These are phyloP conservation scores for Candida sphagnicola DNA, from an alignment of 805 yeast genomes.

Conservation along the genomic window DNA sequence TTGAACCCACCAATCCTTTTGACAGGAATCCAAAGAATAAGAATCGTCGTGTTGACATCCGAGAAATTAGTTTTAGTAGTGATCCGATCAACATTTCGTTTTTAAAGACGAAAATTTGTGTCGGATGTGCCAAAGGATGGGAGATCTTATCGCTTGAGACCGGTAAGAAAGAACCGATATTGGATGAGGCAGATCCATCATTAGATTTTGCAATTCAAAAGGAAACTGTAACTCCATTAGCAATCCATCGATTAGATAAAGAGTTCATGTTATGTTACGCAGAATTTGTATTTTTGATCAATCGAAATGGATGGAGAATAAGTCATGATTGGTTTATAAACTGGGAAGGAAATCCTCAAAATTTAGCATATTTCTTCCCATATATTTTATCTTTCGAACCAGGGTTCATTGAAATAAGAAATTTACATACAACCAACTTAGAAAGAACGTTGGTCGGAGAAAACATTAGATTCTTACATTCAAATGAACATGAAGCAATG, in stretches of 20 bases:
- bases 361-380: constrained; percentile 92
- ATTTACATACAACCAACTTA: constrained; percentile 82
- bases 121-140: constrained; percentile 95
- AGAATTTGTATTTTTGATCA: constrained; percentile 92
- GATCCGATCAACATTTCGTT: constrained; percentile 93
- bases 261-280: constrained; percentile 87
- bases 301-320: constrained; percentile 94
- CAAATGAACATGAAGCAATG: constrained; percentile 87
- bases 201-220: constrained; percentile 86
- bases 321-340: constrained; percentile 89
- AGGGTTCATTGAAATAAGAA: constrained; percentile 86
- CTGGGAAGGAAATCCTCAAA: constrained; percentile 96
- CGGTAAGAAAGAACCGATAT: constrained; percentile 78
- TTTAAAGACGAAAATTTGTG: constrained; percentile 81
- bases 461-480: constrained; percentile 82
- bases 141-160: constrained; percentile 87
- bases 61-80: constrained; percentile 76
- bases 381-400: constrained; percentile 87
- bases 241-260: constrained; percentile 83
- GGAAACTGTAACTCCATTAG: constrained; percentile 79
- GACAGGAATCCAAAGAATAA: constrained; percentile 61
- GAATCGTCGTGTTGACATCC: constrained; percentile 53
- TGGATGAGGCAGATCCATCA: constrained; percentile 98
- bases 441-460: constrained; percentile 90
- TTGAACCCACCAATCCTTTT: constrained; percentile 83